Conservation (phyloP, 805 yeast species). For the Metschnikowia corniflorae region DNA sequence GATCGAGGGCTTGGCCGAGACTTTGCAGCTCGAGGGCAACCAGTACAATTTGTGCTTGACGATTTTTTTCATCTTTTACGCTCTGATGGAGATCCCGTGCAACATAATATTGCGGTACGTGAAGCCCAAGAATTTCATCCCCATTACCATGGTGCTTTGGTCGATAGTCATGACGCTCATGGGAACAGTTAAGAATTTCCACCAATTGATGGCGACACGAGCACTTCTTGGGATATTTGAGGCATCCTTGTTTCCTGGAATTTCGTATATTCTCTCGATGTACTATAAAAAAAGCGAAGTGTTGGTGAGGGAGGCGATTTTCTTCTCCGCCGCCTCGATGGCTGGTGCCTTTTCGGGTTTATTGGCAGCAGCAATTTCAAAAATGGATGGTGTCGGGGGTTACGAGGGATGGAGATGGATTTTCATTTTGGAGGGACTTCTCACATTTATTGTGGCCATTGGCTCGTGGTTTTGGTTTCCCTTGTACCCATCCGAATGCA, state of each 20-base stretch:
- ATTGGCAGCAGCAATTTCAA: slow-evolving; percentile 60
- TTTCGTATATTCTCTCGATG: slow-evolving; percentile 64
- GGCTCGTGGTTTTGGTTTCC: slow-evolving; percentile 13
- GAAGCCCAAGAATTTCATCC: slow-evolving; percentile 63
- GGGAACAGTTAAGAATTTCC: slow-evolving; percentile 60
- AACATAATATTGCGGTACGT: slow-evolving; percentile 57
- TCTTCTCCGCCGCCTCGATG: slow-evolving; percentile 66
- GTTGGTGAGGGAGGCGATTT: slow-evolving; percentile 64
- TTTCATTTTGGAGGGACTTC: slow-evolving; percentile 17
- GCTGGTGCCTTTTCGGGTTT: slow-evolving; percentile 82
- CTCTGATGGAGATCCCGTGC: slow-evolving; percentile 60
- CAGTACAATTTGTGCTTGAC: slow-evolving; percentile 65
- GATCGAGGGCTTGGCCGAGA: slow-evolving; percentile 60
- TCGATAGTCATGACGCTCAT: slow-evolving; percentile 62
- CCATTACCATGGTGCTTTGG: slow-evolving; percentile 53
- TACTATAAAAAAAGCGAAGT: slow-evolving; percentile 65
- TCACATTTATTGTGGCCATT: slow-evolving; percentile 11
- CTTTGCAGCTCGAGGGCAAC: slow-evolving; percentile 50
- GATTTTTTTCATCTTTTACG: slow-evolving; percentile 69
- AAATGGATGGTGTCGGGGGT: slow-evolving; percentile 39
- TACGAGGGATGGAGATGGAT: slow-evolving; percentile 20
- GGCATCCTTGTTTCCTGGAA: slow-evolving; percentile 71
- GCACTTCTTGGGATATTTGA: slow-evolving; percentile 66
- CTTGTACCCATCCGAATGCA: slow-evolving; percentile 9
- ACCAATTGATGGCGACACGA: slow-evolving; percentile 59